Conservation (phyloP, 2,329 filamentous ascomycete species). For the Teratosphaeria pseudoeucalypti region DNA sequence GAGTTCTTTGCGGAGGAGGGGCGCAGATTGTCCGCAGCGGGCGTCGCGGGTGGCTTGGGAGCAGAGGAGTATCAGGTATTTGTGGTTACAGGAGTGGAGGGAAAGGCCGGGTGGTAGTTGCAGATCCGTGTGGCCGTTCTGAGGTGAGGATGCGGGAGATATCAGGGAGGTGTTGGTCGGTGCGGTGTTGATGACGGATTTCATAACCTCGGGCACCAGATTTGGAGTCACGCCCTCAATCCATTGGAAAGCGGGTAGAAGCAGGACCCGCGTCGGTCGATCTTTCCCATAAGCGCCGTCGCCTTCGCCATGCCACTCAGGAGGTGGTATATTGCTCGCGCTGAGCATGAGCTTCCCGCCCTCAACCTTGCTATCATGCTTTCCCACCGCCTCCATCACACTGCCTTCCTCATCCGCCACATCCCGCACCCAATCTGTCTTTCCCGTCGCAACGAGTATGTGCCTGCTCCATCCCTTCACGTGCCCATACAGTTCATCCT, state of each 20-base stretch:
- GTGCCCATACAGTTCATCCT: constrained; percentile 71
- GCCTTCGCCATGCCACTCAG: constrained; percentile 48
- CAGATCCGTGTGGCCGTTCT: constrained; percentile 12
- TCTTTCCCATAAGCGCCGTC: constrained; percentile 39
- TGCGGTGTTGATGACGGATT: constrained; percentile 55
- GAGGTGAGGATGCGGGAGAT: constrained; percentile 9
- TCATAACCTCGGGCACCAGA: constrained; percentile 61
- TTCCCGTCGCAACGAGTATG: constrained; percentile 85
- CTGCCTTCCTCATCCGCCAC: constrained; percentile 71
- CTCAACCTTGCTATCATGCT: constrained; percentile 18
- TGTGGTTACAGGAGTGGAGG: constrained; percentile 64
- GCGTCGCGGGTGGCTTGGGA: constrained; percentile 91
- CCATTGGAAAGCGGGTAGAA: constrained; percentile 75
- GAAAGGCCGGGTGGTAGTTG: constrained; percentile 31
- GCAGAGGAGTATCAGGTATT: constrained; percentile 82
- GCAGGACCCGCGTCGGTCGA: constrained; percentile 65
- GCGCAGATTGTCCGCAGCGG: constrained; percentile 87
- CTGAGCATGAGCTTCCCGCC: constrained; percentile 70
- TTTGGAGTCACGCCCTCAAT: constrained; percentile 74
- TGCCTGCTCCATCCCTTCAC: constrained; percentile 85
- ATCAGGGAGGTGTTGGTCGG: constrained; percentile 66
- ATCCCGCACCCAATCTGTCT: constrained; percentile 86
- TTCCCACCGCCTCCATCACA: constrained; percentile 44
- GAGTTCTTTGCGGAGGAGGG: constrained; percentile 76
- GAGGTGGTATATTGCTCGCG: constrained; percentile 80